Conservation (phyloP, 2,329 filamentous ascomycete species). For the Hawksworthiomyces lignivorus region DNA sequence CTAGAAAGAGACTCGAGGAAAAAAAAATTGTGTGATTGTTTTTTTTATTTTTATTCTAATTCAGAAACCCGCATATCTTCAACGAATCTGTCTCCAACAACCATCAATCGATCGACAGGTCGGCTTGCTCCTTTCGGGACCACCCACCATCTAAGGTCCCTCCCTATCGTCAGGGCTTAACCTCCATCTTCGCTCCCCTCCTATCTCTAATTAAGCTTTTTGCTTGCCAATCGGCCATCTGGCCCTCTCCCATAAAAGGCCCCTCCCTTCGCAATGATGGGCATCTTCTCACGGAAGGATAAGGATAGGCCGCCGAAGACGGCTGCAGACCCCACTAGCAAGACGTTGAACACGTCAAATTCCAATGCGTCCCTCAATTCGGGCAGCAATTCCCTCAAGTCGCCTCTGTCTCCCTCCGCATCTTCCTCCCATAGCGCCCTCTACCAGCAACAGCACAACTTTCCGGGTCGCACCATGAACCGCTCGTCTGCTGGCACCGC, state of each 20-base stretch:
- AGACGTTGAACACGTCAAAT: constrained; percentile 32
- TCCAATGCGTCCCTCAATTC: constrained; percentile 47
- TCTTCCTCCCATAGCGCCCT: constrained; percentile 6
- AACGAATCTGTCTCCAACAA: constrained; percentile 1
- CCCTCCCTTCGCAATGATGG: constrained; percentile 30
- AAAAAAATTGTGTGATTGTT: no score
- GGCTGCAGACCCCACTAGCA: constrained; percentile 16
- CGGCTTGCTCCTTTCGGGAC: constrained; percentile 1
- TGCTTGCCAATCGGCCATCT: no score
- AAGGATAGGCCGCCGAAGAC: constrained; percentile 42
- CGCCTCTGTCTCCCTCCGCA: constrained; percentile 19
- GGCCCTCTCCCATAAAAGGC: not conserved
- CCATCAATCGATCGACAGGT: constrained; percentile 6
- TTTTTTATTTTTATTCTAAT: constrained; percentile 3
- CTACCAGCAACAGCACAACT: constrained; percentile 25
- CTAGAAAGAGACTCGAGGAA: no score
- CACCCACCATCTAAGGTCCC: no score
- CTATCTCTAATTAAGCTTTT: no score
- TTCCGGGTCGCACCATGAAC: constrained; percentile 33
- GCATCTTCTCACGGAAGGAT: constrained; percentile 49
- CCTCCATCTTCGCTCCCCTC: not conserved
- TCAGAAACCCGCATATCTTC: constrained; percentile 3
- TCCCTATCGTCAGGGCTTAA: no score
- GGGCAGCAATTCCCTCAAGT: constrained; percentile 38
- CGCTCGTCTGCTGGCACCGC: constrained; percentile 38